These are phyloP conservation scores for Mycosphaerella sp. DNA, from an alignment of 2,329 filamentous ascomycete species.

Conservation along the genomic window DNA sequence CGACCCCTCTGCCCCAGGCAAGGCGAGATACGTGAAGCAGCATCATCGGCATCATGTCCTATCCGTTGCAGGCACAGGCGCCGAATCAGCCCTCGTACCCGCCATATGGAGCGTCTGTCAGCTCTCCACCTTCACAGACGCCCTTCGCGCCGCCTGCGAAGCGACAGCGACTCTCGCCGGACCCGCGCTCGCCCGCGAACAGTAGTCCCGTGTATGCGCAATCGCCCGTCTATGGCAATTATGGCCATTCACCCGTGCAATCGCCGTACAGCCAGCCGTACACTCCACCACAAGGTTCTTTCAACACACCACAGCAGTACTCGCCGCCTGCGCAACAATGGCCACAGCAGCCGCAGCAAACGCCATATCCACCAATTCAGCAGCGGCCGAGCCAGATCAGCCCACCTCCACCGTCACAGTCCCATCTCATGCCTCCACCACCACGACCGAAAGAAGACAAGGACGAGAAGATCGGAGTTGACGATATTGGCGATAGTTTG, in stretches of 20 bases:
- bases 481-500: conserved; percentile 78
- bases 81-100: conserved; percentile 28
- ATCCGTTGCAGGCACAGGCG: conserved; percentile 30
- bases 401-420: conserved; percentile 20
- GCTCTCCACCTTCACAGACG: conserved; percentile 32
- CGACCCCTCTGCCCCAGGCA: neutral
- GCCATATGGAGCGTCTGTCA: conserved; percentile 45
- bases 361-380: conserved; percentile 21
- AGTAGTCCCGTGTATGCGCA: conserved; percentile 37
- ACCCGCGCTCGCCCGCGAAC: conserved; percentile 59
- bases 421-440: conserved; percentile 54
- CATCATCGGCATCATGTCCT: conserved; percentile 22
- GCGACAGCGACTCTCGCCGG: conserved; percentile 64
- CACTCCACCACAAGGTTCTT: conserved; percentile 28
- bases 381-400: conserved; percentile 21
- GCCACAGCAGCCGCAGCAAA: conserved; percentile 14
- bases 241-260: conserved; percentile 31
- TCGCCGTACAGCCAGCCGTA: conserved; percentile 29
- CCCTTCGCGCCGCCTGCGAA: conserved; percentile 61
- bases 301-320: conserved; percentile 32
- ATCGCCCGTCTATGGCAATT: conserved; percentile 32
- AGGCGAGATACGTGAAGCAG: neutral
- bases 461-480: conserved; percentile 55
- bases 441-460: conserved; percentile 52
- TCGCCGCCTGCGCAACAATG: conserved; percentile 17